Evolutionary conservation across 768 basidiomycete species (phyloP).

Genomic region (Pilatotrama ljubarskyi): DNA sequence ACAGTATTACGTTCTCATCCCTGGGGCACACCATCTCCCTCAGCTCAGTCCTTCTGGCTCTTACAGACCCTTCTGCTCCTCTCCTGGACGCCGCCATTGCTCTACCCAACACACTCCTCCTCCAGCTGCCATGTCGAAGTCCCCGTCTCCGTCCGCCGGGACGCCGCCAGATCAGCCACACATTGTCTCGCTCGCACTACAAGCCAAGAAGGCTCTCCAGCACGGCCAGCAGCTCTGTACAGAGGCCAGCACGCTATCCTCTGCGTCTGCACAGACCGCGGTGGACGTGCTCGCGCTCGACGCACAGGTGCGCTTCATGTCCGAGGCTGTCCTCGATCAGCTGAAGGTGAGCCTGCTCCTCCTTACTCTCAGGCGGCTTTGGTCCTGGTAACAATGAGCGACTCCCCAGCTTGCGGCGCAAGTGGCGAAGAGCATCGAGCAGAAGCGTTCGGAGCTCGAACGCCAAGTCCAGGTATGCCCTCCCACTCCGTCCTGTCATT

Average conservation of each 20-base stretch:
- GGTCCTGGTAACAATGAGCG: background rate
- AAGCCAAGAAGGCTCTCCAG: slow-evolving; percentile 82
- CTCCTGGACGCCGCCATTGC: too few relatives aligned
- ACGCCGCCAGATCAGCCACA: slow-evolving; percentile 49
- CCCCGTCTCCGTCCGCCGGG: background rate
- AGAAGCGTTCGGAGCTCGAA: slow-evolving; percentile 61
- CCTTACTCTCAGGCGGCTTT: too few relatives aligned
- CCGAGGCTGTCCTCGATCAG: slow-evolving; percentile 72
- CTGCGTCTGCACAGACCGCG: slow-evolving; percentile 61
- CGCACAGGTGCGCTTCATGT: slow-evolving; percentile 79
- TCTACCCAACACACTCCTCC: too few relatives aligned
- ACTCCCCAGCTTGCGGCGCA: slow-evolving; percentile 59
- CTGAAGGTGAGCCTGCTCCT: slow-evolving; percentile 72
- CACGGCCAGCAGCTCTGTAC: slow-evolving; percentile 77
- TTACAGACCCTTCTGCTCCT: too few relatives aligned
- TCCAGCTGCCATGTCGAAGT: background rate
- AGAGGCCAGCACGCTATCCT: slow-evolving; percentile 61
- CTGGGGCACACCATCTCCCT: background rate
- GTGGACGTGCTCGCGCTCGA: slow-evolving; percentile 77
- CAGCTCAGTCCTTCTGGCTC: background rate
- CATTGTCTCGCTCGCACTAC: slow-evolving; percentile 72
- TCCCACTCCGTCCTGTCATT: background rate
- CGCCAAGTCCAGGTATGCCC: slow-evolving; percentile 60
- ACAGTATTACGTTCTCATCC: background rate
- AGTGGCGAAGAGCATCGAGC: slow-evolving; percentile 74